Evolutionary conservation across 106 monocot genomes (phyloP).

Genomic region (Xerophyta viscosa): DNA sequence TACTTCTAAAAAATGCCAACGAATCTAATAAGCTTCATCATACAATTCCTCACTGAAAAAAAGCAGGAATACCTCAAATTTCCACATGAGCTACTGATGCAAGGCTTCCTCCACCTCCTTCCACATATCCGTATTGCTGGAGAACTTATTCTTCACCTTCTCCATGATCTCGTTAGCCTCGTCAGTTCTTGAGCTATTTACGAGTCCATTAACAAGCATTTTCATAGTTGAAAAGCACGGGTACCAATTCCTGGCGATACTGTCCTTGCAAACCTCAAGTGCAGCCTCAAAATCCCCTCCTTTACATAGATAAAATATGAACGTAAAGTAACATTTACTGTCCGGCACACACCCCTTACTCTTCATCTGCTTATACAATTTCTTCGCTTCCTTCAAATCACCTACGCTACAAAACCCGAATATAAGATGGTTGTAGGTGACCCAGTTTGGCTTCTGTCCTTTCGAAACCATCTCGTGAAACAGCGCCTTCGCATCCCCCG

Average conservation of each 20-base stretch:
- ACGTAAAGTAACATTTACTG: constrained; percentile 55
- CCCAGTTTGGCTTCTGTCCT: constrained; percentile 55
- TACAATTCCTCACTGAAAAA: too few relatives aligned
- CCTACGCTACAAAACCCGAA: constrained; percentile 72
- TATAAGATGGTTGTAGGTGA: constrained; percentile 59
- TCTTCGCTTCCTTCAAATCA: constrained; percentile 59
- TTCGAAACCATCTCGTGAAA: constrained; percentile 41
- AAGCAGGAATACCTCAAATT: too few relatives aligned
- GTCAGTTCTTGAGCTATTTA: constrained; percentile 24
- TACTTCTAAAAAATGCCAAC: too few relatives aligned
- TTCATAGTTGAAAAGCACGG: constrained; percentile 69
- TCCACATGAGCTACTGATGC: constrained; percentile 8
- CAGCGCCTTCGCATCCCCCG: constrained; percentile 47
- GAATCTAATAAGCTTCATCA: too few relatives aligned
- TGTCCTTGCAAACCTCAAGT: constrained; percentile 44
- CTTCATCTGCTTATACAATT: constrained; percentile 50
- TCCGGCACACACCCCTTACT: constrained; percentile 33
- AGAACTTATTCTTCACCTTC: constrained; percentile 72
- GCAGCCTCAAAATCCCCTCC: constrained; percentile 71
- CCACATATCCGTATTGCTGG: constrained; percentile 55
- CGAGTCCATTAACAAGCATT: constrained; percentile 62
- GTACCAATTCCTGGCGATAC: constrained; percentile 71
- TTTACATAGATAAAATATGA: constrained; percentile 58
- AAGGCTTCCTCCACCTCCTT: constrained; percentile 70
- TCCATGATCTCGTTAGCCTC: constrained; percentile 57